Percentiles rank a stretch among this genome's conserved stretches.
phyloP scores from a whole-genome alignment of 495 filamentous ascomycete species.

The Tetracladium setigerum region DNA sequence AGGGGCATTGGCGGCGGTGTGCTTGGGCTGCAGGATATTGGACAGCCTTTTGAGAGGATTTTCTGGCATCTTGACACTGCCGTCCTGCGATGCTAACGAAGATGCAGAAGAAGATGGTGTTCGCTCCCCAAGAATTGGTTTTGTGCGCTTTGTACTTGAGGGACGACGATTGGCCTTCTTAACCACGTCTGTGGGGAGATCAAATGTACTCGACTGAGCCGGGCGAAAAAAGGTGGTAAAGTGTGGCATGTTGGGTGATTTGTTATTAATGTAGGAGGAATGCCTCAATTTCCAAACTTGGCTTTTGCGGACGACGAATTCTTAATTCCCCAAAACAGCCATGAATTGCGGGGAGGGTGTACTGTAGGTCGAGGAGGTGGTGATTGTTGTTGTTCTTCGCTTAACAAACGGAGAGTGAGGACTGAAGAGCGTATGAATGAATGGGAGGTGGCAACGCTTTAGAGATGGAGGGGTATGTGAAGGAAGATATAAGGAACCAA shows the following conservation, averaged over 20 bases:
- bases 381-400: not conserved
- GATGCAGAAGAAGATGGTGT: slow-evolving; percentile 18
- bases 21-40: slow-evolving; percentile 38
- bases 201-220: slow-evolving; percentile 28
- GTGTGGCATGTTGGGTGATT: slow-evolving; percentile 37
- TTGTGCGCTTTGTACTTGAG: slow-evolving; percentile 9
- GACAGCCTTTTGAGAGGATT: slow-evolving; percentile 33
- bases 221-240: slow-evolving; percentile 39
- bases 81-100: slow-evolving; percentile 14
- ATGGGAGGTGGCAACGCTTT: too few species aligned
- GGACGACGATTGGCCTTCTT: slow-evolving; percentile 18
- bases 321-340: not conserved
- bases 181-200: slow-evolving; percentile 7
- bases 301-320: not conserved
- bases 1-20: slow-evolving; percentile 24
- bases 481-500: too few species aligned
- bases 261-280: not conserved
- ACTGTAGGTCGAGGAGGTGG: not conserved
- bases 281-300: not conserved
- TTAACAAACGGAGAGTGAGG: not conserved
- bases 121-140: slow-evolving; percentile 14
- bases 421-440: slow-evolving; percentile 5
- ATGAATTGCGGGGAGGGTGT: not conserved
- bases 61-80: slow-evolving; percentile 28
- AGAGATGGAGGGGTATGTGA: too few species aligned